Evolutionary conservation across 2,329 filamentous ascomycete genomes (phyloP).

Genomic region (Colletotrichum phormii): DNA sequence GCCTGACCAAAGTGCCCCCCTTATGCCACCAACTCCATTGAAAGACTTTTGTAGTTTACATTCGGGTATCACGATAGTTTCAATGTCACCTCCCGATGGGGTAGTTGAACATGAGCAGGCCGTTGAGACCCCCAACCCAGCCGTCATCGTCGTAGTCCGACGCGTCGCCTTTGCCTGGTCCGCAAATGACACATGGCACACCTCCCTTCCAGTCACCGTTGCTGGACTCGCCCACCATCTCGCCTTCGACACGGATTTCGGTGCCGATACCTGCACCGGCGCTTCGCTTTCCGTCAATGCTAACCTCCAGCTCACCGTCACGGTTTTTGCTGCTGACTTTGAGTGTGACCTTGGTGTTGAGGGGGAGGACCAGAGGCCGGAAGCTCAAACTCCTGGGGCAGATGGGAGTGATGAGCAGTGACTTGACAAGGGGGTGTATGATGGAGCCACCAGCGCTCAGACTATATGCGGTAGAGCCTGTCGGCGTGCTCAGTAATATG

Average conservation of each 20-base stretch:
- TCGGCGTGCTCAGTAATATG: slow-evolving; percentile 93
- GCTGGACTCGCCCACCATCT: slow-evolving; percentile 72
- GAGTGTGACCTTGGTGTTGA: slow-evolving; percentile 85
- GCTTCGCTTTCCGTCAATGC: slow-evolving; percentile 80
- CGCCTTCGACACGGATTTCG: slow-evolving; percentile 90
- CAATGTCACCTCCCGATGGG: slow-evolving; percentile 75
- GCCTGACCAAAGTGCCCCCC: neutral
- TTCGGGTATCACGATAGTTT: slow-evolving; percentile 28
- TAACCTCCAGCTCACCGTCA: slow-evolving; percentile 80
- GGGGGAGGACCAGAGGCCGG: slow-evolving; percentile 87
- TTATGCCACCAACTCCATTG: slow-evolving; percentile 26
- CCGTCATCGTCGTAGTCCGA: slow-evolving; percentile 80
- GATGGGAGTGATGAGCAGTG: slow-evolving; percentile 91
- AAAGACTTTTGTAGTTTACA: slow-evolving; percentile 33
- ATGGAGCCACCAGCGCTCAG: slow-evolving; percentile 94
- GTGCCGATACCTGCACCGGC: slow-evolving; percentile 78
- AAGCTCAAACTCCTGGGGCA: slow-evolving; percentile 94
- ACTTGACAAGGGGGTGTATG: slow-evolving; percentile 91
- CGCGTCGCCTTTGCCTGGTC: slow-evolving; percentile 55
- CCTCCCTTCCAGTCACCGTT: slow-evolving; percentile 74
- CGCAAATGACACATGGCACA: slow-evolving; percentile 90
- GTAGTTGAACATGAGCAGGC: slow-evolving; percentile 95
- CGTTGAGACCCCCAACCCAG: slow-evolving; percentile 96
- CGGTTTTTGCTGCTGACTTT: slow-evolving; percentile 85
- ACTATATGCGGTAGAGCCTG: slow-evolving; percentile 94